These are phyloP conservation scores for Cardamine occulta DNA, from an alignment of 345 rosid species.

Conservation along the genomic window DNA sequence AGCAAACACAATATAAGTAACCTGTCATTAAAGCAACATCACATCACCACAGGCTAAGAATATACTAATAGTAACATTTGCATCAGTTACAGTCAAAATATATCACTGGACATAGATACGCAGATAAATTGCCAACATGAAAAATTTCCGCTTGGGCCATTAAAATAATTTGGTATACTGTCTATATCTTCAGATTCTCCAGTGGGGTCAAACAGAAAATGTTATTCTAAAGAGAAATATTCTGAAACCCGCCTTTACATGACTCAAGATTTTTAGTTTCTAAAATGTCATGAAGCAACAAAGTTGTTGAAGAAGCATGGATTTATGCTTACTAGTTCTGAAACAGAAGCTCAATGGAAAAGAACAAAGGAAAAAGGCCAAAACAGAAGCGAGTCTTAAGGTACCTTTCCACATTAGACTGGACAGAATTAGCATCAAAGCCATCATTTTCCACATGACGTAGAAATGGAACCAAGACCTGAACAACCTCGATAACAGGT, in stretches of 20 bases:
- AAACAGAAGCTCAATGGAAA: neutral
- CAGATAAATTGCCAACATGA: neutral
- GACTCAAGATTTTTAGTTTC: neutral
- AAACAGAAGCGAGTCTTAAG: neutral
- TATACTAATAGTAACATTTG: neutral
- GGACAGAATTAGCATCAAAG: slow-evolving; percentile 54
- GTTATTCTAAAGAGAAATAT: neutral
- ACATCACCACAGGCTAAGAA: slow-evolving; percentile 22
- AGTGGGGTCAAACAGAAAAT: neutral
- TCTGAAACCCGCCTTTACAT: neutral
- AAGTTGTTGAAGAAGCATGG: neutral
- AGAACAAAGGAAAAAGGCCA: neutral
- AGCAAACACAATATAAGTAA: slow-evolving; percentile 76
- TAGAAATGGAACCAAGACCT: slow-evolving; percentile 71
- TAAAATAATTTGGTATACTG: neutral
- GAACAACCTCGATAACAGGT: slow-evolving; percentile 70
- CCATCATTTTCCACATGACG: slow-evolving; percentile 43
- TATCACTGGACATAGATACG: neutral
- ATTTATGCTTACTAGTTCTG: neutral
- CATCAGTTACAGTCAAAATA: neutral
- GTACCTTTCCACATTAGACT: slow-evolving; percentile 77
- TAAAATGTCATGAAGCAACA: neutral
- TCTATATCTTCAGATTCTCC: neutral
- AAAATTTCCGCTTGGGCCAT: neutral
- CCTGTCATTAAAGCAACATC: slow-evolving; percentile 52